Base-by-base conservation (phyloP, 495 filamentous ascomycete species). In the Trichoderma gamsii region DNA sequence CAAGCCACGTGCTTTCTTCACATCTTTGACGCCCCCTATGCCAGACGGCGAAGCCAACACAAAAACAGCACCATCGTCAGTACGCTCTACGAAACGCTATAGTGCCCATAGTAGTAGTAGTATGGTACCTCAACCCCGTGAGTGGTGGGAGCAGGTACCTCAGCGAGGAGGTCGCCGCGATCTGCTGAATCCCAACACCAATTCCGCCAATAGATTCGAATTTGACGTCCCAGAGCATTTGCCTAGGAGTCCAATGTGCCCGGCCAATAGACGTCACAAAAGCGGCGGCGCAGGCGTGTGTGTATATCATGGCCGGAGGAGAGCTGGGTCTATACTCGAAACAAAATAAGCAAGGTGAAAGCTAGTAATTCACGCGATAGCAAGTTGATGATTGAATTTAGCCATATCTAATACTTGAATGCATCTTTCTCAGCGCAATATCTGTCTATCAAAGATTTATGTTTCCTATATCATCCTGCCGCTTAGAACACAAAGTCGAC, bases 181-280 rank as follows among this genome's bases (percentile, higher is more conserved):
- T n/a, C 8, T 43, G n/a, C 11, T 29, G 21, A n/a, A 35, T 4
- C 1, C 64, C 5, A 32, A 7, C 35, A 15, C 18, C 16, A n/a
- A 3, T 15, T 41, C 27, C 12, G 27, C 63, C 23, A 43, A 15
- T 18, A 46, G 15, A 64, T 86, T 88, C 70, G 80, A 84, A 65
- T 80, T 85, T 67, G 78, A 86, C 65, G 72, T 88, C 23, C 86
- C 87, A n/a, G 87, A 89, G 56, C 88, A 91, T 76, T 73, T 89
- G 21, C 86, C 85, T 13, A 81, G 66, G 61, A 89, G 86, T 71
- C 87, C 87, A 51, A 76, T 89, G 71, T 91, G 88, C 75, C 88
- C 88, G 9, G 77, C 82, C 49, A 81, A 84, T 76, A 78, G 79
- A 61, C 82, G 82, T 65, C 82, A 86, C 72, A 80, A 80, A 69